These are phyloP conservation scores for Pisolithus tinctorius DNA, from an alignment of 768 basidiomycete genomes.

Conservation along the genomic window DNA sequence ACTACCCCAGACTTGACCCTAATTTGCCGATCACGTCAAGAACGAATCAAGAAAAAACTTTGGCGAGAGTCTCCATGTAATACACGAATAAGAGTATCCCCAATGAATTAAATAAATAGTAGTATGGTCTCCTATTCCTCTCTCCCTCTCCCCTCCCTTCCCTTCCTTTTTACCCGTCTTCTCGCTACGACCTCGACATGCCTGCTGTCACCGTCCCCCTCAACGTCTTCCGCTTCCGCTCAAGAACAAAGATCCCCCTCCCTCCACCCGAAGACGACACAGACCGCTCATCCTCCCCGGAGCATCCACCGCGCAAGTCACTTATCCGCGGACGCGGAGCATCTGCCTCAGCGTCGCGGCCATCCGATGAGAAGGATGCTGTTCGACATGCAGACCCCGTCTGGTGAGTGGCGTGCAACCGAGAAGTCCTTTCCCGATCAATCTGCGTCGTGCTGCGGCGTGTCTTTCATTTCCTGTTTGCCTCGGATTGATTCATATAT, in stretches of 20 bases:
- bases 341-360: too few relatives aligned
- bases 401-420: not conserved
- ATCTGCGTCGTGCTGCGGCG: too few relatives aligned
- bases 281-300: constrained; percentile 15
- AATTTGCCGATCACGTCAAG: constrained; percentile 1
- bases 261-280: constrained; percentile 16
- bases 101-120: not conserved
- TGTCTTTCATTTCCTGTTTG: too few relatives aligned
- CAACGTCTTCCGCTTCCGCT: constrained; percentile 18
- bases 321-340: not conserved
- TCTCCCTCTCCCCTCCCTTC: not conserved
- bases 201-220: constrained; percentile 1
- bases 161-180: not conserved
- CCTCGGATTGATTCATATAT: too few relatives aligned
- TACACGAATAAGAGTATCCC: not conserved
- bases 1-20: not conserved
- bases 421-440: too few relatives aligned
- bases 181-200: not conserved
- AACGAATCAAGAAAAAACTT: not conserved
- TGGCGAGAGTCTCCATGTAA: not conserved
- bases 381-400: constrained; percentile 3
- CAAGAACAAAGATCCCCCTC: constrained; percentile 1
- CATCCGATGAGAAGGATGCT: too few relatives aligned
- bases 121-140: too few relatives aligned
- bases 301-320: constrained; percentile 5